Evolutionary conservation across 768 basidiomycete species (phyloP).

Genomic region (Phlegmacium glaucopus): DNA sequence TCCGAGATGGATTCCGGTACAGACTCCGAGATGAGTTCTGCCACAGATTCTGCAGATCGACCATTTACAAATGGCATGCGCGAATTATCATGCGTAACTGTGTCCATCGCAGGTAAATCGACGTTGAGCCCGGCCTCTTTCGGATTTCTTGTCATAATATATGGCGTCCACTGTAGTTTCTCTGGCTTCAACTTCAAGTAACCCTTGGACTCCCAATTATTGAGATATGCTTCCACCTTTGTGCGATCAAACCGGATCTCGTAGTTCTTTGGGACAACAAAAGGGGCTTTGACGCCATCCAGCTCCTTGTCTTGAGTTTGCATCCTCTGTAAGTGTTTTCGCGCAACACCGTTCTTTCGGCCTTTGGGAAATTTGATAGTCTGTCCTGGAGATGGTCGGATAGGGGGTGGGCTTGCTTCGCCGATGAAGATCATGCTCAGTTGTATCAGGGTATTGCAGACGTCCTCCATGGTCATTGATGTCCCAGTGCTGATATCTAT

Average conservation of each 20-base stretch:
- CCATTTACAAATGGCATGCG: constrained; percentile 1
- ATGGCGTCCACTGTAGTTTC: constrained; percentile 93
- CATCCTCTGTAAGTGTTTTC: constrained; percentile 59
- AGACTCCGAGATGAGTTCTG: neutral
- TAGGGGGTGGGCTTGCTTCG: constrained; percentile 45
- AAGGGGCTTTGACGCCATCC: constrained; percentile 44
- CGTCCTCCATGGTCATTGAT: constrained; percentile 89
- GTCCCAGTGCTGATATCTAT: constrained; percentile 83
- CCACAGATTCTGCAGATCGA: constrained; percentile 5
- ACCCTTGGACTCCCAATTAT: constrained; percentile 73
- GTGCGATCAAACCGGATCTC: constrained; percentile 71
- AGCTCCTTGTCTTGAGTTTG: constrained; percentile 43
- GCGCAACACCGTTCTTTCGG: constrained; percentile 59
- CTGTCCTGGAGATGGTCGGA: constrained; percentile 72
- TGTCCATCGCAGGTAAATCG: constrained; percentile 14
- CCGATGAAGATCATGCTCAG: constrained; percentile 70
- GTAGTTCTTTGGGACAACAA: constrained; percentile 67
- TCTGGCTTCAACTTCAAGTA: constrained; percentile 77
- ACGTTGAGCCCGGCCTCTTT: constrained; percentile 16
- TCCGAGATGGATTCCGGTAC: too few species aligned
- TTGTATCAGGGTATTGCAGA: constrained; percentile 67
- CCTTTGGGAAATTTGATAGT: constrained; percentile 73
- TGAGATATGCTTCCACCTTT: constrained; percentile 61
- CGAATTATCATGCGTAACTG: constrained; percentile 5
- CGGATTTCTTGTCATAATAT: constrained; percentile 56